These are phyloP conservation scores for Rhizopus stolonifer DNA, from an alignment of 371 early-diverging fungal genomes.

Conservation along the genomic window DNA sequence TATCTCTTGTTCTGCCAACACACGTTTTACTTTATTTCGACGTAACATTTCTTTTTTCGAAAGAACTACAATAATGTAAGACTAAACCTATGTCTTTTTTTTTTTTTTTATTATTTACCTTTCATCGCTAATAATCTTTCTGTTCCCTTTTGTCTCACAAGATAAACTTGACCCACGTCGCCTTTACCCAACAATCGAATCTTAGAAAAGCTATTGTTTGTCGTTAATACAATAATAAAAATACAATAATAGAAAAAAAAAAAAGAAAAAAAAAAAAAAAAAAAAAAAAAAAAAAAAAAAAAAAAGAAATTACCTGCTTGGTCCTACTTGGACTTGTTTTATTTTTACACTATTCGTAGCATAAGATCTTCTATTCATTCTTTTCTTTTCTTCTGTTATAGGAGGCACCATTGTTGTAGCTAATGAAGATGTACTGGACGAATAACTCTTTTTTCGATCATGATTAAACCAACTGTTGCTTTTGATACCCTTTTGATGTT, in stretches of 20 bases:
- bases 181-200: slow-evolving; percentile 90
- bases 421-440: background rate
- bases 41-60: slow-evolving; percentile 82
- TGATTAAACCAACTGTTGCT: slow-evolving; percentile 27
- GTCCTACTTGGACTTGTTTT: slow-evolving; percentile 78
- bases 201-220: slow-evolving; percentile 66
- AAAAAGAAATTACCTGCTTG: slow-evolving; percentile 52
- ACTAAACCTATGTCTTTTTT: background rate
- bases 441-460: slow-evolving; percentile 3
- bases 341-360: slow-evolving; percentile 81
- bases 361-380: slow-evolving; percentile 59
- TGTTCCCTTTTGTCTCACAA: slow-evolving; percentile 71
- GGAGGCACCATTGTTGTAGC: slow-evolving; percentile 1
- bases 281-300: background rate
- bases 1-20: slow-evolving; percentile 74
- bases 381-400: background rate
- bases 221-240: too few relatives aligned
- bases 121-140: slow-evolving; percentile 86
- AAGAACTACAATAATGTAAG: slow-evolving; percentile 47
- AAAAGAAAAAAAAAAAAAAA: background rate
- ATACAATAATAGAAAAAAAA: background rate
- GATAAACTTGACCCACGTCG: slow-evolving; percentile 85
- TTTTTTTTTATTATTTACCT: slow-evolving; percentile 82
- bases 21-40: slow-evolving; percentile 70
- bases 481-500: slow-evolving; percentile 18